A percentile compares a stretch with the other conserved stretches of the same genome.
Conservation (phyloP, 2,329 filamentous ascomycete genomes). For the Ploettnerulaceae sp. region DNA sequence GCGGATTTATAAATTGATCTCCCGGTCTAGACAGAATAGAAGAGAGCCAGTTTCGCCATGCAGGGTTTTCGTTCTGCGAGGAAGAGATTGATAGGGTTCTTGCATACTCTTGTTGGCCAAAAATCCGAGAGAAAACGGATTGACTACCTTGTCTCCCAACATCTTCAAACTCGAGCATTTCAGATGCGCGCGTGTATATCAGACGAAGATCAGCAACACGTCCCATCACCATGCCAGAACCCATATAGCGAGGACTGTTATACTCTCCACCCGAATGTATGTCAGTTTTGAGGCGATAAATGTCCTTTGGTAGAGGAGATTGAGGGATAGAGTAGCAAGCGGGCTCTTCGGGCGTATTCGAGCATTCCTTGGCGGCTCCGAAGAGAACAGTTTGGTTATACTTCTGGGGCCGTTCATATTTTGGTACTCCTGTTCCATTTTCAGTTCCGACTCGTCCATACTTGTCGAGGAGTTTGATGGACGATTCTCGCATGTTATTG, state of each 20-base stretch:
- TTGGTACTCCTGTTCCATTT: background rate
- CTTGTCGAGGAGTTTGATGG: constrained; percentile 37
- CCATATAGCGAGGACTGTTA: constrained; percentile 44
- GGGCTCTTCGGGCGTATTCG: constrained; percentile 38
- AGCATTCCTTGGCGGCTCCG: constrained; percentile 49
- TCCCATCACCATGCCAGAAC: constrained; percentile 46
- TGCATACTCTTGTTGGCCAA: constrained; percentile 47
- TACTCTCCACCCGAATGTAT: constrained; percentile 29
- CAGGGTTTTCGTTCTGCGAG: background rate
- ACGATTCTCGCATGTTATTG: constrained; percentile 42
- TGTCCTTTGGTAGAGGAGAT: constrained; percentile 45
- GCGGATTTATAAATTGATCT: constrained; percentile 2
- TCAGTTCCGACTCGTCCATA: constrained; percentile 15
- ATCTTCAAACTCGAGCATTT: constrained; percentile 14
- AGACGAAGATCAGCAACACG: constrained; percentile 43
- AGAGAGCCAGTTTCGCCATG: constrained; percentile 31
- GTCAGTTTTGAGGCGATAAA: constrained; percentile 44
- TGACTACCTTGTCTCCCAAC: constrained; percentile 11
- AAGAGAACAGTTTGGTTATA: constrained; percentile 52
- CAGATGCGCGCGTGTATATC: constrained; percentile 38
- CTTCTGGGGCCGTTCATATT: constrained; percentile 29
- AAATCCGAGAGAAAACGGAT: constrained; percentile 43
- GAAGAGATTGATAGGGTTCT: constrained; percentile 27
- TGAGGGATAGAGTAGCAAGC: constrained; percentile 50
- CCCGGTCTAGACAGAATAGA: constrained; percentile 10